A percentile compares a stretch with the other conserved stretches of the same genome.
phyloP scores from a whole-genome alignment of 2,329 filamentous ascomycete genomes.

The Drechslerella coelobrocha region DNA sequence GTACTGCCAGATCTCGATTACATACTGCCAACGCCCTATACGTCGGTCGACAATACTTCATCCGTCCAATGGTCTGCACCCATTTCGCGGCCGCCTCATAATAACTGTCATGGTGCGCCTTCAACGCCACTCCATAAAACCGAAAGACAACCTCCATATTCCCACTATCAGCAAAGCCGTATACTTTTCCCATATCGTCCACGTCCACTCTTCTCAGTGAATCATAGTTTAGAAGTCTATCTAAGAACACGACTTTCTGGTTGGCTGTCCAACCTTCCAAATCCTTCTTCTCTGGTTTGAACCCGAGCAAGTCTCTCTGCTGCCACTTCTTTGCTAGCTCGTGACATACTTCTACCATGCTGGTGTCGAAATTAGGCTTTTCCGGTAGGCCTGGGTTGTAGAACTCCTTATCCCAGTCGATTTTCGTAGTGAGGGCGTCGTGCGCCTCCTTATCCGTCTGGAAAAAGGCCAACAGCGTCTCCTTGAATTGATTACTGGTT shows the following conservation, averaged over 20 bases:
- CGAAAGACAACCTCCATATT: constrained; percentile 86
- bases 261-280: constrained; percentile 79
- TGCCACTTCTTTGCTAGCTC: constrained; percentile 82
- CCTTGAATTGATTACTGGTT: constrained; percentile 92
- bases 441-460: constrained; percentile 67
- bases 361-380: constrained; percentile 90
- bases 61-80: constrained; percentile 81
- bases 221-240: constrained; percentile 73
- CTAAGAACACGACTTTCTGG: constrained; percentile 90
- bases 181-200: constrained; percentile 74
- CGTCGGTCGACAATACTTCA: constrained; percentile 95
- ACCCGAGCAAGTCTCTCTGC: constrained; percentile 57
- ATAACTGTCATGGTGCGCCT: constrained; percentile 72
- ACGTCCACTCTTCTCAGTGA: constrained; percentile 71
- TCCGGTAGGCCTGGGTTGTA: constrained; percentile 81
- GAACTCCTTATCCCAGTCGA: constrained; percentile 92
- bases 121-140: constrained; percentile 80
- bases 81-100: constrained; percentile 76
- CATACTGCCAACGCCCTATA: constrained; percentile 77
- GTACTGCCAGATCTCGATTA: constrained; percentile 75
- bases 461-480: constrained; percentile 87
- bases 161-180: constrained; percentile 74
- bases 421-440: constrained; percentile 68
- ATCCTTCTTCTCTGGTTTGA: constrained; percentile 72
- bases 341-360: constrained; percentile 84